Conservation (phyloP, 164 flowering plant species). For the Dillenia turbinata region DNA sequence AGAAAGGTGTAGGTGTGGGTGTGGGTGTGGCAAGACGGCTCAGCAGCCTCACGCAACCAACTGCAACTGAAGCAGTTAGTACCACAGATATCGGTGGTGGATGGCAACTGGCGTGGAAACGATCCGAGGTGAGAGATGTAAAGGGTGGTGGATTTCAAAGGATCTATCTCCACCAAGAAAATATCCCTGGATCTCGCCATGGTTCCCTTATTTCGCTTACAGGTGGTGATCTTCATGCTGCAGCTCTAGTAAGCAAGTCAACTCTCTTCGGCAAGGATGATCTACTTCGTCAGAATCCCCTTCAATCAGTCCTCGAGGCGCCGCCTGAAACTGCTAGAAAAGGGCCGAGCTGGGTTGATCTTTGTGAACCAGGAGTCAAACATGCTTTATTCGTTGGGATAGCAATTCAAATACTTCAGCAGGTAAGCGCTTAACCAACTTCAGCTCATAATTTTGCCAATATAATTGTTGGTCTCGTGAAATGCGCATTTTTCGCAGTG, state of each 20-base stretch:
- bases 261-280: conserved; percentile 41
- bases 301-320: conserved; percentile 53
- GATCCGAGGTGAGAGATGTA: conserved; percentile 45
- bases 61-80: conserved; percentile 27
- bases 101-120: conserved; percentile 59
- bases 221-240: conserved; percentile 38
- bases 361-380: conserved; percentile 55
- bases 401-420: conserved; percentile 59
- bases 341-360: conserved; percentile 40
- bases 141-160: conserved; percentile 47
- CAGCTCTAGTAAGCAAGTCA: conserved; percentile 56
- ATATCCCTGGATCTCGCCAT: conserved; percentile 34
- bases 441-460: no score
- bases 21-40: conserved; percentile 24
- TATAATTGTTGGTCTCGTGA: no score
- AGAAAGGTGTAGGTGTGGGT: conserved; percentile 38
- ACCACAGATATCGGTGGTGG: conserved; percentile 61
- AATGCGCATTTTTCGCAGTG: no score
- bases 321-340: conserved; percentile 37
- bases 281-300: conserved; percentile 35
- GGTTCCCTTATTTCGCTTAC: conserved; percentile 52
- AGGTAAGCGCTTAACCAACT: conserved; percentile 23
- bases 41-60: conserved; percentile 33
- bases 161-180: conserved; percentile 48
- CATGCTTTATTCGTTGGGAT: conserved; percentile 54